These are phyloP conservation scores for Lactarius tabidus DNA, from an alignment of 768 basidiomycete genomes.

Conservation along the genomic window DNA sequence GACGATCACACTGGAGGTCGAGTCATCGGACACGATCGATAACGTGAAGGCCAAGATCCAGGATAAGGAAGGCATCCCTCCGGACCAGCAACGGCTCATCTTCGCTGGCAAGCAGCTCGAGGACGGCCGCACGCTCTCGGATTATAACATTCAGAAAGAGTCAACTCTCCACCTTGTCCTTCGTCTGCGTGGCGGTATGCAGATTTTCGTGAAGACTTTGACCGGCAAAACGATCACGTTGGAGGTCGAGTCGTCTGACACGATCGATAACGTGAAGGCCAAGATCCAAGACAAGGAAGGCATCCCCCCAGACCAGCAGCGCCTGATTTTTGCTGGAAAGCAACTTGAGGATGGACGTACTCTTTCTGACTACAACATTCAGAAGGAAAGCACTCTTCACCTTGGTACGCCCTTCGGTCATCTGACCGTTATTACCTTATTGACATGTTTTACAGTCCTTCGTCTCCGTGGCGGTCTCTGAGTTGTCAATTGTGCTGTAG, in stretches of 20 bases:
- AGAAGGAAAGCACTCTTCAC: slow-evolving; percentile 25
- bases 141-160: slow-evolving; percentile 26
- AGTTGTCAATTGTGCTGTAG: slow-evolving; percentile 12
- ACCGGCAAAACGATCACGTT: slow-evolving; percentile 24
- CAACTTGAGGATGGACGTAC: slow-evolving; percentile 26
- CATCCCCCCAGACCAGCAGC: slow-evolving; percentile 25
- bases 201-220: slow-evolving; percentile 24
- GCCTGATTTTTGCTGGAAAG: slow-evolving; percentile 24
- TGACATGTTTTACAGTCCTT: slow-evolving; percentile 32
- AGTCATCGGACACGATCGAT: slow-evolving; percentile 25
- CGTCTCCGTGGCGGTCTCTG: slow-evolving; percentile 46
- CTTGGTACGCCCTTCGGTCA: slow-evolving; percentile 11
- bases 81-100: slow-evolving; percentile 24
- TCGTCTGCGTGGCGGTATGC: slow-evolving; percentile 24
- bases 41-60: slow-evolving; percentile 26
- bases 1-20: slow-evolving; percentile 24
- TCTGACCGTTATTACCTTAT: background rate
- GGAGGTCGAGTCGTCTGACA: slow-evolving; percentile 25
- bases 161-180: slow-evolving; percentile 24
- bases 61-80: slow-evolving; percentile 25
- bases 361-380: slow-evolving; percentile 24
- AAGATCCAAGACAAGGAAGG: slow-evolving; percentile 26
- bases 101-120: slow-evolving; percentile 25
- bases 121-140: slow-evolving; percentile 23
- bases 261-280: slow-evolving; percentile 24